Percentiles rank a stretch among this genome's conserved stretches.
phyloP scores from a whole-genome alignment of 73 alveolate genomes.

The Tetrahymena malaccensis region DNA sequence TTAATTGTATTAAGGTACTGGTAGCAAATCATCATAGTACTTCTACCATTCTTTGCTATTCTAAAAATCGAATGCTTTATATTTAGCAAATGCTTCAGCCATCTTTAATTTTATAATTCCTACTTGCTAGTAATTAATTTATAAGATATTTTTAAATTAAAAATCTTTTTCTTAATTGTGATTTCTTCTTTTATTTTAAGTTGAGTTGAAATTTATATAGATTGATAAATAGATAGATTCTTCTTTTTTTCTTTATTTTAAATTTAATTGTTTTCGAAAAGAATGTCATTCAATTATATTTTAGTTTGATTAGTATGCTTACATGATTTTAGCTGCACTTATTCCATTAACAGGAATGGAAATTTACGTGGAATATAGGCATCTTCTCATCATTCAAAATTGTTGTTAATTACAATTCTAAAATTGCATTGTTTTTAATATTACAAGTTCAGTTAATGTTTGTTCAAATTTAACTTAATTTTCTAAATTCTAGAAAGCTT shows the following conservation, averaged over 20 bases:
- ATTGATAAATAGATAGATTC: neutral
- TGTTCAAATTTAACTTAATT: neutral
- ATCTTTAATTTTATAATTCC: neutral
- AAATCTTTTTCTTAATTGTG: neutral
- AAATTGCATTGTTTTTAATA: neutral
- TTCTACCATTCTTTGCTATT: neutral
- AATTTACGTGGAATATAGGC: neutral
- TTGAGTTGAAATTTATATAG: neutral
- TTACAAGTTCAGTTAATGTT: neutral
- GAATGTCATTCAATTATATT: neutral
- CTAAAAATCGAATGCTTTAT: neutral
- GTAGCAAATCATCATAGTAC: neutral
- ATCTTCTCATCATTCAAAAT: neutral
- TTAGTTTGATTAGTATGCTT: too few species aligned
- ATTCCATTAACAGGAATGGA: neutral
- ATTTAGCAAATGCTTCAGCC: conserved; percentile 6
- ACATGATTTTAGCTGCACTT: neutral
- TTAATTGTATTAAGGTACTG: neutral
- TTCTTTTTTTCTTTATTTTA: neutral
- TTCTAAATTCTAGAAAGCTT: neutral
- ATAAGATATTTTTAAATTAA: neutral
- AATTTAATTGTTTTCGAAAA: neutral
- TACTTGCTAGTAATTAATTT: neutral
- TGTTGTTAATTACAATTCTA: neutral
- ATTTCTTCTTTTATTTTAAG: neutral